These are phyloP conservation scores for Vaccinium macrocarpon DNA, from an alignment of 148 eudicot species.

Conservation along the genomic window DNA sequence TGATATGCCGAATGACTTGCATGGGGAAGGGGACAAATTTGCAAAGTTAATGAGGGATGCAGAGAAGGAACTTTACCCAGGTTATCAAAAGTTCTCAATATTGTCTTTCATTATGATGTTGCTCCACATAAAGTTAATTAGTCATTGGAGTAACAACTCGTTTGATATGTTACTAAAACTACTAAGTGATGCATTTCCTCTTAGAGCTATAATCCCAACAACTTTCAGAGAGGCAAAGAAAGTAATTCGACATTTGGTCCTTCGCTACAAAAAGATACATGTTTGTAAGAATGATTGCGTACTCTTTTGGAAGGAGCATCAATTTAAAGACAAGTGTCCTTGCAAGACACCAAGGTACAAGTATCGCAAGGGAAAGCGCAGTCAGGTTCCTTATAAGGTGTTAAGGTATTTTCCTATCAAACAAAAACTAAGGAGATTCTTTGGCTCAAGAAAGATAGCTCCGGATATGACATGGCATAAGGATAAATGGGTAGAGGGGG, in stretches of 20 bases:
- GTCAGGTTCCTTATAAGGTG: too few relatives aligned
- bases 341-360: too few relatives aligned
- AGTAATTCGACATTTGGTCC: not conserved
- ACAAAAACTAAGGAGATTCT: too few relatives aligned
- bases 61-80: not conserved
- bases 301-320: not conserved
- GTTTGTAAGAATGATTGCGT: not conserved
- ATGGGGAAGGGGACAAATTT: not conserved
- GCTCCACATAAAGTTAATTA: not conserved
- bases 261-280: too few relatives aligned
- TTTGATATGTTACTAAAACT: not conserved
- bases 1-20: not conserved
- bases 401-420: too few relatives aligned
- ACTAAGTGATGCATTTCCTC: not conserved
- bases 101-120: not conserved
- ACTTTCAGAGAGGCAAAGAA: not conserved
- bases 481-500: not conserved
- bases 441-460: too few relatives aligned
- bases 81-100: not conserved
- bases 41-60: not conserved
- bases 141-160: not conserved
- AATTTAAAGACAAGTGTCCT: not conserved
- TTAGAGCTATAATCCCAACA: not conserved
- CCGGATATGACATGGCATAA: not conserved
- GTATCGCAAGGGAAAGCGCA: too few relatives aligned